Conservation (phyloP, 805 yeast genomes). For the Spathaspora girioi region DNA sequence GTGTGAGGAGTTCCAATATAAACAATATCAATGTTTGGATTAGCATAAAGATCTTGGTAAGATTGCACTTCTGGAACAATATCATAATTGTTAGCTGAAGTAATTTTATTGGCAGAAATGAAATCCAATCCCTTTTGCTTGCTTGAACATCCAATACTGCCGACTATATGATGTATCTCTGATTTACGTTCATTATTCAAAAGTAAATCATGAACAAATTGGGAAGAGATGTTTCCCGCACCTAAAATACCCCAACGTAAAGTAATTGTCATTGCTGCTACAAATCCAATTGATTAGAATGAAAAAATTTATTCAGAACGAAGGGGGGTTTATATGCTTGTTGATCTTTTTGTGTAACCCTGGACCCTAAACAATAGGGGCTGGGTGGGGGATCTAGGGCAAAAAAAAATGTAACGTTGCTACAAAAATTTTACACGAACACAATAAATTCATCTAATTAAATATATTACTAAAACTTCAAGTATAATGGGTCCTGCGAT, state of each 20-base stretch:
- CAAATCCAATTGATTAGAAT: neutral
- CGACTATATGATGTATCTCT: conserved; percentile 28
- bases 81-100: conserved; percentile 19
- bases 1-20: conserved; percentile 56
- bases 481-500: conserved; percentile 17
- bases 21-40: conserved; percentile 43
- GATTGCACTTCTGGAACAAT: conserved; percentile 21
- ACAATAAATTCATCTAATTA: neutral
- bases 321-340: neutral
- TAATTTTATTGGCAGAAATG: conserved; percentile 14
- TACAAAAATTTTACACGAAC: neutral
- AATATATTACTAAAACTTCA: conserved; percentile 15
- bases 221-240: conserved; percentile 46
- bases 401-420: neutral
- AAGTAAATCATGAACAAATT: conserved; percentile 38
- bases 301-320: neutral
- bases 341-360: neutral
- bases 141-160: conserved; percentile 38
- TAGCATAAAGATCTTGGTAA: conserved; percentile 45
- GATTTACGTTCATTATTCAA: conserved; percentile 21
- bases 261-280: conserved; percentile 4
- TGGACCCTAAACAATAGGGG: neutral
- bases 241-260: conserved; percentile 48
- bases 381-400: neutral
- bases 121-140: conserved; percentile 32